Conservation (phyloP, 768 basidiomycete genomes). For the Rhizopogon roseolus region DNA sequence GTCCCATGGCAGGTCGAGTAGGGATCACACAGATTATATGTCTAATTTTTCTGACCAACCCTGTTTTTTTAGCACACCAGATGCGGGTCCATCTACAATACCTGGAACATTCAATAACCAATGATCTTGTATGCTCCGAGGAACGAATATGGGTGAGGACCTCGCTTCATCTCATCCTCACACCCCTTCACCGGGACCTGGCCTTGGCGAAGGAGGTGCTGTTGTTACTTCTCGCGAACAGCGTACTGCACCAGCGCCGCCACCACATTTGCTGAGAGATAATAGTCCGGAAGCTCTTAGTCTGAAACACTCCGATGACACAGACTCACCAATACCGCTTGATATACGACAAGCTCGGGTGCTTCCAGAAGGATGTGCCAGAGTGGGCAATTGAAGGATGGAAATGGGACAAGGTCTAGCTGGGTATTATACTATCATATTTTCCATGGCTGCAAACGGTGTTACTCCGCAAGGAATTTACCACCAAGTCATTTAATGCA, state of each 20-base stretch:
- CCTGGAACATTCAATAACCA: constrained; percentile 89
- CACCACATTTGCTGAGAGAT: constrained; percentile 27
- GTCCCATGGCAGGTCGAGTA: constrained; percentile 88
- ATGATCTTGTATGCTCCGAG: constrained; percentile 91
- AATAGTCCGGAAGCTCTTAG: constrained; percentile 47
- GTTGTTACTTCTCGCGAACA: constrained; percentile 67
- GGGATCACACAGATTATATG: constrained; percentile 19
- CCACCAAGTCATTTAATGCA: no score
- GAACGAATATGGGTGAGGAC: constrained; percentile 68
- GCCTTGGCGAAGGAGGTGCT: constrained; percentile 75
- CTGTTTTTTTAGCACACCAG: constrained; percentile 74
- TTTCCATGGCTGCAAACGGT: constrained; percentile 58
- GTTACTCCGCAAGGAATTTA: constrained; percentile 34
- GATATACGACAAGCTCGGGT: constrained; percentile 79
- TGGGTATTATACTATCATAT: not conserved
- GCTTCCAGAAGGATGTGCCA: constrained; percentile 83
- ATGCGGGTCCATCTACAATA: constrained; percentile 96
- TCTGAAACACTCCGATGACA: not conserved
- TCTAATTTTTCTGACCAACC: constrained; percentile 1
- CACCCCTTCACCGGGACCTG: constrained; percentile 48
- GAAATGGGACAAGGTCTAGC: constrained; percentile 51
- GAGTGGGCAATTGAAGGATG: constrained; percentile 80
- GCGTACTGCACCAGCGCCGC: constrained; percentile 58
- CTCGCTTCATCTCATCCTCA: not conserved
- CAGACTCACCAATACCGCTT: not conserved